phyloP scores from a whole-genome alignment of 2,329 filamentous ascomycete species.

The Bipolaris zeicola region DNA sequence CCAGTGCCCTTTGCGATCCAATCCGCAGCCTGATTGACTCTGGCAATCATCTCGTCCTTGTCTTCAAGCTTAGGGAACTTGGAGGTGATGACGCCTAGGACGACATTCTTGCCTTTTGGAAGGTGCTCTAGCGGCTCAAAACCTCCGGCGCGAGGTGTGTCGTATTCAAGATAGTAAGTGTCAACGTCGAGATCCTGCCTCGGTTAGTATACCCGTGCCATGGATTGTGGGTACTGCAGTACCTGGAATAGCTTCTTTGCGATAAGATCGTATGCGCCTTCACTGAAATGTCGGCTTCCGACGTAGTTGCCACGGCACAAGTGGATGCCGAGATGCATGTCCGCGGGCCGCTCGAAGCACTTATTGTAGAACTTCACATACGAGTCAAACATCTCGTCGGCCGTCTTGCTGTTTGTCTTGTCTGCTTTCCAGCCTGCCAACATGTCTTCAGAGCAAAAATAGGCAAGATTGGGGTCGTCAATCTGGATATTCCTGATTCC shows the following conservation, averaged over 20 bases:
- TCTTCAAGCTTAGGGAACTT: conserved; percentile 55
- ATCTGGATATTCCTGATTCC: conserved; percentile 57
- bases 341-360: conserved; percentile 65
- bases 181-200: conserved; percentile 46
- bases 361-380: conserved; percentile 82
- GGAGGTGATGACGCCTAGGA: conserved; percentile 54
- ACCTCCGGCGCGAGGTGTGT: conserved; percentile 55
- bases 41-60: conserved; percentile 54
- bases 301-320: conserved; percentile 65
- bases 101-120: conserved; percentile 55
- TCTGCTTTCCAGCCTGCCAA: conserved; percentile 59
- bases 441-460: conserved; percentile 48
- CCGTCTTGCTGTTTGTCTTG: conserved; percentile 67
- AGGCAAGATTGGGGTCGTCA: conserved; percentile 56
- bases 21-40: conserved; percentile 61
- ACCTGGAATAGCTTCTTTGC: conserved; percentile 51
- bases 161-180: conserved; percentile 53
- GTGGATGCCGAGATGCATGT: conserved; percentile 79
- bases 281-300: conserved; percentile 54
- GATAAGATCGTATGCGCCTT: conserved; percentile 56
- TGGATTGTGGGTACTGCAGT: neutral
- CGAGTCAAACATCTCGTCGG: conserved; percentile 73
- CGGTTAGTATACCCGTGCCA: conserved; percentile 4
- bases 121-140: conserved; percentile 55
- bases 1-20: conserved; percentile 71